phyloP scores from a whole-genome alignment of 768 basidiomycete genomes.

The Boletus sensibilis region DNA sequence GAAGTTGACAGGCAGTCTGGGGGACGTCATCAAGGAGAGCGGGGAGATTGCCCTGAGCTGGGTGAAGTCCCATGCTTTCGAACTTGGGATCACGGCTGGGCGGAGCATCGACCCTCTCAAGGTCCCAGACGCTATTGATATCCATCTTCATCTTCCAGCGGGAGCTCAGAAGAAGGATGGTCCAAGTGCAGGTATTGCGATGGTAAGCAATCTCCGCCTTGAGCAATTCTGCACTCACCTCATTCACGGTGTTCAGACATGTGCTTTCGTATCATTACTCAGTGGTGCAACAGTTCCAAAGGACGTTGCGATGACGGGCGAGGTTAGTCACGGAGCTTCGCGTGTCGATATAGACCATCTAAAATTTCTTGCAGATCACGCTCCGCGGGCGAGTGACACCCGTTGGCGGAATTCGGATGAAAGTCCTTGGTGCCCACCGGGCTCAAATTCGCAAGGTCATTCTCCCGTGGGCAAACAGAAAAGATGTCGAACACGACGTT shows the following conservation, averaged over 20 bases:
- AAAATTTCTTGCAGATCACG: constrained; percentile 54
- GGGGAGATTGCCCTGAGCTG: constrained; percentile 89
- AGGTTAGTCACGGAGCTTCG: constrained; percentile 42
- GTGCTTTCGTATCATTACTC: constrained; percentile 84
- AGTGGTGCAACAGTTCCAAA: constrained; percentile 72
- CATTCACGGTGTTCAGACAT: constrained; percentile 45
- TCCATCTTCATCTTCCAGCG: constrained; percentile 86
- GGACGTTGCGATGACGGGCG: constrained; percentile 86
- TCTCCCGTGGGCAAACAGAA: constrained; percentile 79
- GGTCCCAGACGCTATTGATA: constrained; percentile 67
- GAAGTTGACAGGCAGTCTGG: constrained; percentile 80
- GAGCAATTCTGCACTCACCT: not conserved
- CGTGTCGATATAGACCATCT: not conserved
- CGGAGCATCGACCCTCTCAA: constrained; percentile 74
- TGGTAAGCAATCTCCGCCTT: constrained; percentile 46
- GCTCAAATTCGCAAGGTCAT: constrained; percentile 82
- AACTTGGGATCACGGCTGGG: constrained; percentile 69
- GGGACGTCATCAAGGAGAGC: constrained; percentile 91
- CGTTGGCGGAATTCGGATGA: constrained; percentile 91
- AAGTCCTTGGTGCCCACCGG: constrained; percentile 85
- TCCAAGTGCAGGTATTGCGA: constrained; percentile 86
- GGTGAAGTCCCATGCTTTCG: constrained; percentile 85
- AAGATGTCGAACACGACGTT: constrained; percentile 86
- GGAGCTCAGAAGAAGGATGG: constrained; percentile 95
- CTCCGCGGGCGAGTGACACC: constrained; percentile 78